A percentile compares a stretch with the other conserved stretches of the same genome.
These are phyloP conservation scores for Cynara cardunculus DNA, from an alignment of 129 eudicot genomes.

Conservation along the genomic window DNA sequence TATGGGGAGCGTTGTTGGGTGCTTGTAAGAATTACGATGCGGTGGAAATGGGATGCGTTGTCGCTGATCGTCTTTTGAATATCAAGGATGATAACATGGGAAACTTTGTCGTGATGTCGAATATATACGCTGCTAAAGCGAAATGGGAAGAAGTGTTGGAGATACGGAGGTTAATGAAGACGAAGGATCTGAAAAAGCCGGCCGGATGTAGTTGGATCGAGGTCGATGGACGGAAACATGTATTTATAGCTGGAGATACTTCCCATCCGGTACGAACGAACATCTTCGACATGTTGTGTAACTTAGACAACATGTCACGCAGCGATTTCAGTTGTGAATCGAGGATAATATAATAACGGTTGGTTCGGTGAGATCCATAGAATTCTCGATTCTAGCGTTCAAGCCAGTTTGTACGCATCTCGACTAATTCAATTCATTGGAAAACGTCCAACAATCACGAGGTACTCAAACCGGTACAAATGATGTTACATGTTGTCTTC, in stretches of 20 bases:
- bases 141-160: conserved; percentile 85
- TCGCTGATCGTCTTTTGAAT: conserved; percentile 50
- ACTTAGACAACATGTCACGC: conserved; percentile 54
- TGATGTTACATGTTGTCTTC: too few species aligned
- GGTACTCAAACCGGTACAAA: not conserved
- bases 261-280: conserved; percentile 50
- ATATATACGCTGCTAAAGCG: conserved; percentile 73
- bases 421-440: not conserved
- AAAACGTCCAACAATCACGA: not conserved
- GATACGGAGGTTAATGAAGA: conserved; percentile 67
- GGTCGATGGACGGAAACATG: conserved; percentile 51
- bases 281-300: conserved; percentile 39
- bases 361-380: not conserved
- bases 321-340: conserved; percentile 24
- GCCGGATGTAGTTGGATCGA: conserved; percentile 95
- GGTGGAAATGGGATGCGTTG: conserved; percentile 57
- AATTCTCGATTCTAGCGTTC: not conserved
- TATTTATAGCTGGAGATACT: conserved; percentile 68
- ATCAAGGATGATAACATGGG: conserved; percentile 55
- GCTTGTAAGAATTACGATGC: conserved; percentile 66
- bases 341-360: not conserved
- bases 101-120: conserved; percentile 73
- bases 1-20: conserved; percentile 82
- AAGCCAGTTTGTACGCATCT: not conserved
- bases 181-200: conserved; percentile 59